These are phyloP conservation scores for Tolypocladium guangdongense DNA, from an alignment of 2,329 filamentous ascomycete genomes.

Conservation along the genomic window DNA sequence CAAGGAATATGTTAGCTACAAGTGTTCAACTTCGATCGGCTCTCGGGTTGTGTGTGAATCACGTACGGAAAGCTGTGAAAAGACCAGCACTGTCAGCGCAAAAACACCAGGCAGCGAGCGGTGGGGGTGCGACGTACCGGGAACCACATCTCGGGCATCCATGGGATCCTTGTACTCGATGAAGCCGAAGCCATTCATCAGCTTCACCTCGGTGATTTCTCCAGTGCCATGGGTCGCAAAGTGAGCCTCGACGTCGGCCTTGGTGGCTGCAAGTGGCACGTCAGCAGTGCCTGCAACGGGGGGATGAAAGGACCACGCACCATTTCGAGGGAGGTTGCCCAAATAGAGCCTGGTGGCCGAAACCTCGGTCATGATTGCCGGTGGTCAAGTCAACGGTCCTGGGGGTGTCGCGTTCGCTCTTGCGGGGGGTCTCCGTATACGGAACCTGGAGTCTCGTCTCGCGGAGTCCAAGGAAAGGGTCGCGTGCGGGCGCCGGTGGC, in stretches of 20 bases:
- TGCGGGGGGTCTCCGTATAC: neutral
- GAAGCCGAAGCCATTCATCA: conserved; percentile 99
- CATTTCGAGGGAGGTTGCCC: conserved; percentile 93
- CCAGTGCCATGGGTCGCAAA: conserved; percentile 93
- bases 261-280: conserved; percentile 62
- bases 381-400: conserved; percentile 4
- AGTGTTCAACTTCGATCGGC: neutral
- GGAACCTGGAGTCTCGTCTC: neutral
- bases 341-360: conserved; percentile 92
- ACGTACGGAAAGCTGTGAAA: conserved; percentile 50
- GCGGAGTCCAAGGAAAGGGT: neutral
- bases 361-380: conserved; percentile 65
- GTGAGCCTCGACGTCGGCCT: conserved; percentile 91
- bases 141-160: conserved; percentile 96
- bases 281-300: conserved; percentile 28
- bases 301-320: conserved; percentile 38
- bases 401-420: neutral
- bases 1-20: conserved; percentile 9
- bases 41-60: conserved; percentile 7
- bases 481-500: neutral
- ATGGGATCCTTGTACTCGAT: conserved; percentile 98
- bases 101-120: neutral
- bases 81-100: conserved; percentile 9
- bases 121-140: conserved; percentile 52
- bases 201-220: conserved; percentile 97